Percentiles rank a stretch among this genome's conserved stretches.
These are phyloP conservation scores for Telopea speciosissima DNA, from an alignment of 177 flowering plant species.

Conservation along the genomic window DNA sequence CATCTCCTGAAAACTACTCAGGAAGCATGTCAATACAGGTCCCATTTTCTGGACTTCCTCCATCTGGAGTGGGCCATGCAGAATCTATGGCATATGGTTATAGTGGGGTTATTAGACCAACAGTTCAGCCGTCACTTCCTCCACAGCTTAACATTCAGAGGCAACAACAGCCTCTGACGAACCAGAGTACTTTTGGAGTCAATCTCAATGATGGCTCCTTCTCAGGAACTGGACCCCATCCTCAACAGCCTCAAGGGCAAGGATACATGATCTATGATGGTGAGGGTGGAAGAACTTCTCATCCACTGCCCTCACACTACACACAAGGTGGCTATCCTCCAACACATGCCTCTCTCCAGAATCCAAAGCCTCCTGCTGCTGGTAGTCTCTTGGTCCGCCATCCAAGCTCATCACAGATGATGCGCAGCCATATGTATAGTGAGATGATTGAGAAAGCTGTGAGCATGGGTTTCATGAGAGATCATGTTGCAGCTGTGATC, in stretches of 20 bases:
- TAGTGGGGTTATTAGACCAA: constrained; percentile 38
- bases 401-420: constrained; percentile 38
- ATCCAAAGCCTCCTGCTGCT: constrained; percentile 25
- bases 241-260: constrained; percentile 42
- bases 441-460: constrained; percentile 75
- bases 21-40: constrained; percentile 66
- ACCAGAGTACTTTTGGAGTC: constrained; percentile 38
- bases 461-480: constrained; percentile 83
- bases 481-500: constrained; percentile 52
- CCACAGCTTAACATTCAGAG: constrained; percentile 35
- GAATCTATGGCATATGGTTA: constrained; percentile 61
- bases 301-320: constrained; percentile 45
- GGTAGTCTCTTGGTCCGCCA: constrained; percentile 29
- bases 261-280: constrained; percentile 61
- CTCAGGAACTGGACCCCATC: constrained; percentile 35
- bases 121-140: constrained; percentile 44
- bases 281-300: constrained; percentile 48
- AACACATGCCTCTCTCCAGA: constrained; percentile 31
- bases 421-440: constrained; percentile 58
- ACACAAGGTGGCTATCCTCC: constrained; percentile 53
- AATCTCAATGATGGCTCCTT: constrained; percentile 43
- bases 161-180: constrained; percentile 17
- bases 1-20: constrained; percentile 46
- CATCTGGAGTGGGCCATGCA: constrained; percentile 32
- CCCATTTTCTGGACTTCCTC: constrained; percentile 49